Conservation (phyloP, 1,139 yeast genomes). For the Nakaseomyces kungkrabaensis region DNA sequence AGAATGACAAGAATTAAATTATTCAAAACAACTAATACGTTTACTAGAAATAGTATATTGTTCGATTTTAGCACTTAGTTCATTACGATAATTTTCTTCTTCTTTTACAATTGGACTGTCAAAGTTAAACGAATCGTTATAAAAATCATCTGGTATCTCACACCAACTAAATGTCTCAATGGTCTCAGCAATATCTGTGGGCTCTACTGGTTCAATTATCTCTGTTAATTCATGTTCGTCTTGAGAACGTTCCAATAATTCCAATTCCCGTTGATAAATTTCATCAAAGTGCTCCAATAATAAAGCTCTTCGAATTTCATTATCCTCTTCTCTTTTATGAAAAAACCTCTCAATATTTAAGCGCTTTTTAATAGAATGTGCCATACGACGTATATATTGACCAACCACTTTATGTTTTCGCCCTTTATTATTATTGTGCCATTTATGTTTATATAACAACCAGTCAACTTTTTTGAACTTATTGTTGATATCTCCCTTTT, state of each 20-base stretch:
- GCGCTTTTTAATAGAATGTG: background rate
- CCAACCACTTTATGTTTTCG: background rate
- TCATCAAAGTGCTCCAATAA: background rate
- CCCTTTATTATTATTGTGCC: background rate
- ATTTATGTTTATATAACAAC: background rate
- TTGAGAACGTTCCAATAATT: background rate
- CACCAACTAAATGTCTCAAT: too few species aligned
- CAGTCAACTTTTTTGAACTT: background rate
- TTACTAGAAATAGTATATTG: background rate
- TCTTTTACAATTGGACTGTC: background rate
- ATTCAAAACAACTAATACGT: background rate
- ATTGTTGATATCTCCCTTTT: background rate
- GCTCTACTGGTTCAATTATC: background rate
- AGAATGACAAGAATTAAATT: background rate
- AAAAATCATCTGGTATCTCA: background rate
- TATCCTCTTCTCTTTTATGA: background rate
- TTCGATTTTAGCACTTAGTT: background rate
- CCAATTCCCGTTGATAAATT: background rate
- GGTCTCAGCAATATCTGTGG: too few species aligned
- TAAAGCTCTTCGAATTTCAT: background rate
- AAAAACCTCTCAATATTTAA: background rate
- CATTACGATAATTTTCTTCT: background rate
- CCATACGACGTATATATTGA: background rate
- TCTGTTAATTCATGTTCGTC: background rate
- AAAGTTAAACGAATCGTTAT: background rate